Evolutionary conservation across 169 alveolate species (phyloP).

Genomic region (Neospora caninum): DNA sequence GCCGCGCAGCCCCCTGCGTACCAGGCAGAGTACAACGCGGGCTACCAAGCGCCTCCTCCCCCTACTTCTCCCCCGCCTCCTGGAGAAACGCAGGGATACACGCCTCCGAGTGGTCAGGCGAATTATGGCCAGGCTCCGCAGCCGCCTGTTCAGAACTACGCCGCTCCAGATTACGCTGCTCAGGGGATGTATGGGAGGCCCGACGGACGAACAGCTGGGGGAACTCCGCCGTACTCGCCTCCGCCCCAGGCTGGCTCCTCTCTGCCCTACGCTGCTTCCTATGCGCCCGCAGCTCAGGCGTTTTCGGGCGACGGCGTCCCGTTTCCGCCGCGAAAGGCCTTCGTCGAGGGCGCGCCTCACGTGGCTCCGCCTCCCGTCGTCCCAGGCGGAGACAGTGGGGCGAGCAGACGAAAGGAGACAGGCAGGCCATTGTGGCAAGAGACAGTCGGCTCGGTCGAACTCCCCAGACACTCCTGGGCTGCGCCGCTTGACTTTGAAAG

Average conservation of each 20-base stretch:
- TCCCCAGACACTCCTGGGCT: not conserved
- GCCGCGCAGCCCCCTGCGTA: not conserved
- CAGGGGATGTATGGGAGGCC: too few relatives aligned
- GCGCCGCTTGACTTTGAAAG: not conserved
- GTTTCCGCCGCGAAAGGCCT: not conserved
- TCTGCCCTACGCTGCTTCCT: not conserved
- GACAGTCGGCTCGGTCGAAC: not conserved
- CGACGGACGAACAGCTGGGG: too few relatives aligned
- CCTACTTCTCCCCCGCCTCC: not conserved
- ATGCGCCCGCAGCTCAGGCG: not conserved
- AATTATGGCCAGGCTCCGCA: not conserved
- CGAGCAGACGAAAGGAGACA: not conserved
- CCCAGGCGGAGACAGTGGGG: not conserved
- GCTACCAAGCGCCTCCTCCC: not conserved
- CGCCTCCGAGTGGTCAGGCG: not conserved
- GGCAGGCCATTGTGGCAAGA: not conserved
- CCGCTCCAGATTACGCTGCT: not conserved
- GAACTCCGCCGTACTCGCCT: too few relatives aligned
- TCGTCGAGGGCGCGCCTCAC: not conserved
- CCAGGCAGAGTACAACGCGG: too few relatives aligned
- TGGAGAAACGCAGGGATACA: not conserved
- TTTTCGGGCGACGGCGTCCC: not conserved
- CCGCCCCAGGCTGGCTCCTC: too few relatives aligned
- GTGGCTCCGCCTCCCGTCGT: not conserved
- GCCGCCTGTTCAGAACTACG: not conserved